Evolutionary conservation across 2,329 filamentous ascomycete genomes (phyloP), one percentile per base, ranked within the genome.

Genomic region (Atkinsonella hypoxylon): DNA sequence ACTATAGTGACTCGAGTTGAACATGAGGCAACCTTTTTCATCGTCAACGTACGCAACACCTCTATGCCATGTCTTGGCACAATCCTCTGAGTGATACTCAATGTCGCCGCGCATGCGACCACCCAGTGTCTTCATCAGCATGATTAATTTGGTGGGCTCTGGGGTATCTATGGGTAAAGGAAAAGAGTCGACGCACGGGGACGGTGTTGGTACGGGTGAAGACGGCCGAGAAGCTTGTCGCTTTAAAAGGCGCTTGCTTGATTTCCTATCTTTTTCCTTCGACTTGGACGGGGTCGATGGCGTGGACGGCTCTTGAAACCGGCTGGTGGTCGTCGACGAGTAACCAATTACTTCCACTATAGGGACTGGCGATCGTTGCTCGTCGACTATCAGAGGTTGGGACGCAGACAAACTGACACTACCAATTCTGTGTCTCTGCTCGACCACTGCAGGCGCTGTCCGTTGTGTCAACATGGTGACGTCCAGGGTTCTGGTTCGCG

Each of bases 21-120:
- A 86, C 70, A 90, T 82, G 55, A 93, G 68, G 57, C 81, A 82
- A 2, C 85, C 87, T 52, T 78, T 79, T 45, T 87, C 83, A 52
- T 88, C 84, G 54, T 90, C 83, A 54, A 93, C 87, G 61, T 83
- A 88, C 62, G 83, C 86, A 54, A 84, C 78, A n/a, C 86, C 86
- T 34, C 74, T 67, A 51, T 77, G 74, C 87, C 87, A 93, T 1
- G 76, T 72, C 15, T 76, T 79, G 22, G 72, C 70, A 13, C 74
- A 71, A 38, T 81, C 79, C 42, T 74, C 73, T 26, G 46, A 12
- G 58, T 85, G 80, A 62, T 87, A 91, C 55, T 87, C 83, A 31
- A 89, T 74, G 57, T 84, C 81, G 51, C 87, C 87, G 59, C 82
- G 82, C 87, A 91, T 93, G 56, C 82, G 78, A 30, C 88, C 87